phyloP scores from a whole-genome alignment of 345 rosid genomes.

The Corchorus olitorius region DNA sequence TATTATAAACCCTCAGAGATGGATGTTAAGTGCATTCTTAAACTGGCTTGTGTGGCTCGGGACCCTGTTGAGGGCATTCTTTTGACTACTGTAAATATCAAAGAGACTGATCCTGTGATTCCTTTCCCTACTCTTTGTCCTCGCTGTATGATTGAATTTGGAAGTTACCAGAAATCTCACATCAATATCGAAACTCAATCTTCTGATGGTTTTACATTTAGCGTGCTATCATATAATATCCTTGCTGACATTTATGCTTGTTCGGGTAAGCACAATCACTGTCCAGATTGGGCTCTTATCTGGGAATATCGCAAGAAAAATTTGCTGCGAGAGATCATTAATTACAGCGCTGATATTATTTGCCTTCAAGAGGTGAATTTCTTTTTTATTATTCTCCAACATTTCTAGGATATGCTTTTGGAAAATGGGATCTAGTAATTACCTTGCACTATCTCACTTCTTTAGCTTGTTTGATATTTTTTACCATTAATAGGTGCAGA shows the following conservation, averaged over 20 bases:
- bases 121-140: neutral
- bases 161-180: neutral
- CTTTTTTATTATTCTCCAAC: neutral
- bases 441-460: neutral
- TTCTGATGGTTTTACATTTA: constrained; percentile 49
- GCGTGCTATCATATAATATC: constrained; percentile 60
- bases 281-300: constrained; percentile 58
- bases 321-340: constrained; percentile 58
- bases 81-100: neutral
- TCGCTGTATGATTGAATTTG: constrained; percentile 11
- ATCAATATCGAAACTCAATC: neutral
- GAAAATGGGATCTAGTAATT: neutral
- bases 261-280: constrained; percentile 33
- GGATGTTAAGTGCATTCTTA: constrained; percentile 14
- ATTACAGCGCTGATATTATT: constrained; percentile 58
- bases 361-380: constrained; percentile 67
- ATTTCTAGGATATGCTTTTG: neutral
- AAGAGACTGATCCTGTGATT: constrained; percentile 13
- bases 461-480: neutral
- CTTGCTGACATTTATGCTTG: constrained; percentile 43
- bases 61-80: neutral
- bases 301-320: constrained; percentile 61
- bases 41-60: constrained; percentile 2
- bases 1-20: constrained; percentile 13
- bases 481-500: constrained; percentile 40